These are phyloP conservation scores for Boletales sp. DNA, from an alignment of 768 basidiomycete species.

Conservation along the genomic window DNA sequence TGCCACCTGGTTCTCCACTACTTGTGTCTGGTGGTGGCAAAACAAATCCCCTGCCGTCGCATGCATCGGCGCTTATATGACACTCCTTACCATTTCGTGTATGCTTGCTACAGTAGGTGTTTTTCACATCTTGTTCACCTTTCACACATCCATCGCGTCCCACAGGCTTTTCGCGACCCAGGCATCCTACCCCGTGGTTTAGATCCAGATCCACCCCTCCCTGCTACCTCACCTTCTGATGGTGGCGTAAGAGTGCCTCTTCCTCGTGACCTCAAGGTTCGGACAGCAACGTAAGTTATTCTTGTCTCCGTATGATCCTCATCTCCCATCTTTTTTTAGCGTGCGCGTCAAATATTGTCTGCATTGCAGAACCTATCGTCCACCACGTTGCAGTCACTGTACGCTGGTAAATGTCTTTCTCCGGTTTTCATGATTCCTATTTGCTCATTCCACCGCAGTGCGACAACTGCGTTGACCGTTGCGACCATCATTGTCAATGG, in stretches of 20 bases:
- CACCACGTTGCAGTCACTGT: constrained; percentile 93
- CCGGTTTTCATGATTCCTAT: background rate
- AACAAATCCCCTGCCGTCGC: constrained; percentile 71
- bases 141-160: background rate
- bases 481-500: constrained; percentile 90
- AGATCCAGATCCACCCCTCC: constrained; percentile 82
- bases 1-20: constrained; percentile 85
- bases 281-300: constrained; percentile 66
- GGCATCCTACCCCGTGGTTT: constrained; percentile 88
- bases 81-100: constrained; percentile 64
- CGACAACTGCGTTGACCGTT: constrained; percentile 95
- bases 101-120: constrained; percentile 73
- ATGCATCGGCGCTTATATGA: constrained; percentile 56
- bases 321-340: constrained; percentile 35
- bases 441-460: constrained; percentile 49
- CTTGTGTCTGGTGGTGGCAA: constrained; percentile 86
- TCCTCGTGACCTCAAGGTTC: constrained; percentile 79
- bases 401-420: constrained; percentile 60
- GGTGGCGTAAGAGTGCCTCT: constrained; percentile 60
- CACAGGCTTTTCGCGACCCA: constrained; percentile 73
- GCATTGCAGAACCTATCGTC: constrained; percentile 89
- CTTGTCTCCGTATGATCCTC: background rate
- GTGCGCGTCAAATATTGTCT: constrained; percentile 92
- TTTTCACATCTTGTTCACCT: background rate
- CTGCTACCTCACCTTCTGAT: constrained; percentile 59